Conservation (phyloP, 139 green algal genomes). For the Chlamydomonas sp. region DNA sequence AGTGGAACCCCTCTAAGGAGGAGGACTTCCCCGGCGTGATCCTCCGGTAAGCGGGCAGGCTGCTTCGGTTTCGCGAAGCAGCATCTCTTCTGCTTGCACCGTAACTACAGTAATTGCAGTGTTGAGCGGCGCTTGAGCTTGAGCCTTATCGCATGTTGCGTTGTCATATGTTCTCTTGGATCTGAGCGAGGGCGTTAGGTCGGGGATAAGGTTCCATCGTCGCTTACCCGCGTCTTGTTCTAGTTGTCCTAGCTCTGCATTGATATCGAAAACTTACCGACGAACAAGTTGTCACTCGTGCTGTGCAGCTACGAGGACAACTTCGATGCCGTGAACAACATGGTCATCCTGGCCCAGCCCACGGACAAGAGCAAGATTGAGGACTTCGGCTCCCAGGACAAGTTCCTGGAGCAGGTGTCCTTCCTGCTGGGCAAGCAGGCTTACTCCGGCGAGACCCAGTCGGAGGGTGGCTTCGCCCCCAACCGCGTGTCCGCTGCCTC, state of each 20-base stretch:
- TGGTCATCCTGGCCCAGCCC: conserved; percentile 75
- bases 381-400: conserved; percentile 84
- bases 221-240: not conserved
- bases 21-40: conserved; percentile 79
- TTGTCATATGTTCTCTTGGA: too few relatives aligned
- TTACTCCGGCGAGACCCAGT: conserved; percentile 81
- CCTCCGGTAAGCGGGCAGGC: conserved; percentile 55
- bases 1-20: conserved; percentile 98
- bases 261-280: not conserved
- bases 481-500: conserved; percentile 85
- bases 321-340: conserved; percentile 92
- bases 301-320: conserved; percentile 96
- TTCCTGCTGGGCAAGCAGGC: conserved; percentile 89
- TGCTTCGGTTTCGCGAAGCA: too few relatives aligned
- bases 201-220: too few relatives aligned
- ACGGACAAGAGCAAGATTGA: conserved; percentile 86
- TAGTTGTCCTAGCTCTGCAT: too few relatives aligned
- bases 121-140: too few relatives aligned
- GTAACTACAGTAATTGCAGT: too few relatives aligned
- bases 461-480: conserved; percentile 94
- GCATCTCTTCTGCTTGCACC: too few relatives aligned
- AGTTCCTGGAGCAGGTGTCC: conserved; percentile 86
- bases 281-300: not conserved
- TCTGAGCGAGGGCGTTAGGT: too few relatives aligned
- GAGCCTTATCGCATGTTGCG: too few relatives aligned